phyloP scores from a whole-genome alignment of 345 rosid genomes.

The Viola odorata region DNA sequence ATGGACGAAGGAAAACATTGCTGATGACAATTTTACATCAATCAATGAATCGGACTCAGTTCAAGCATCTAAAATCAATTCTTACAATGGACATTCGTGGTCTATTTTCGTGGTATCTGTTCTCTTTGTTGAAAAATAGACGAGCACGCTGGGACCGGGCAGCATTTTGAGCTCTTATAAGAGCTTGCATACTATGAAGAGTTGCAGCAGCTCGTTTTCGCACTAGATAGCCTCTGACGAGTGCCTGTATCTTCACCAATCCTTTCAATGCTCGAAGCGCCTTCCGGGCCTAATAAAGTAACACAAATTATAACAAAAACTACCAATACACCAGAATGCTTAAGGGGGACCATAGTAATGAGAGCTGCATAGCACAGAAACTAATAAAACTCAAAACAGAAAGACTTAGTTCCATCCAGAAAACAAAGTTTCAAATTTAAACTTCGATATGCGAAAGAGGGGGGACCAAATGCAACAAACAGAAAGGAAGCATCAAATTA shows the following conservation, averaged over 20 bases:
- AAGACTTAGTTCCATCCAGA: neutral
- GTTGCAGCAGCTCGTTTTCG: slow-evolving; percentile 24
- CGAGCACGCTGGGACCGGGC: slow-evolving; percentile 16
- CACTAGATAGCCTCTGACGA: slow-evolving; percentile 27
- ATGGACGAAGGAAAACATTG: neutral
- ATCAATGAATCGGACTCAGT: neutral
- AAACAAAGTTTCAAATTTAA: slow-evolving; percentile 13
- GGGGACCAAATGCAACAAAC: neutral
- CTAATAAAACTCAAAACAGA: neutral
- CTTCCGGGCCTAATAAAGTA: slow-evolving; percentile 20
- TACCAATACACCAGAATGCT: neutral
- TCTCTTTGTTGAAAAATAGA: slow-evolving; percentile 9
- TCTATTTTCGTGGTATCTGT: slow-evolving; percentile 13
- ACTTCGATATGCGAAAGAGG: neutral
- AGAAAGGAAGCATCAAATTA: neutral
- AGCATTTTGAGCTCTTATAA: slow-evolving; percentile 25
- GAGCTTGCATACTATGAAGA: slow-evolving; percentile 28
- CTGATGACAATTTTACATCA: neutral
- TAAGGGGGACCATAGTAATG: neutral
- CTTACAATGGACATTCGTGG: slow-evolving; percentile 18
- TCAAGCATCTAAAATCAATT: neutral
- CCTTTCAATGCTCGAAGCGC: slow-evolving; percentile 29
- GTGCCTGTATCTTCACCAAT: slow-evolving; percentile 25
- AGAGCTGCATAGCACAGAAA: neutral
- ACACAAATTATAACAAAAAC: neutral